A percentile compares a stretch with the other conserved stretches of the same genome.
Evolutionary conservation across 1,139 yeast genomes (phyloP).

Genomic region (Pichiaceae sp.): DNA sequence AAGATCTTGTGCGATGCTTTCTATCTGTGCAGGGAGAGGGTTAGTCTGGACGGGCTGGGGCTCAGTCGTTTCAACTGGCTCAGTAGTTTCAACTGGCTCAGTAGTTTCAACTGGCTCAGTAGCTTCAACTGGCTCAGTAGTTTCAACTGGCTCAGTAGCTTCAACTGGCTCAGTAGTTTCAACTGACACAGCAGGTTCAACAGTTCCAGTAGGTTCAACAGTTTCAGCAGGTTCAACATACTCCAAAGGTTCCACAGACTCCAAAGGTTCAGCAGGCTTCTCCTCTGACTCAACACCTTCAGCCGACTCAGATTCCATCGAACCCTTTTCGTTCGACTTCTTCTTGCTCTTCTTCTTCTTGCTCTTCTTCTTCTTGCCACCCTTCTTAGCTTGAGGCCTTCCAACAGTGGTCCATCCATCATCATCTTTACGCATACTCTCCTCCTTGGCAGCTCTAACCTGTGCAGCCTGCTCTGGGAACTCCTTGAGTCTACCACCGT

Average conservation of each 20-base stretch:
- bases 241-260: too few species aligned
- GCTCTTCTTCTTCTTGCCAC: constrained; percentile 52
- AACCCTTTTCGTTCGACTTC: constrained; percentile 18
- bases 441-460: constrained; percentile 5
- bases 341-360: constrained; percentile 56
- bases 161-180: too few species aligned
- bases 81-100: constrained; percentile 1
- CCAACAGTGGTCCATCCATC: constrained; percentile 25
- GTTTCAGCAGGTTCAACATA: too few species aligned
- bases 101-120: not conserved
- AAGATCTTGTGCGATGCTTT: constrained; percentile 17
- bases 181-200: too few species aligned
- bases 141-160: not conserved
- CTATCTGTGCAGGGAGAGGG: not conserved
- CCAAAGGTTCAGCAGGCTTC: constrained; percentile 1
- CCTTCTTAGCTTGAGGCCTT: constrained; percentile 25
- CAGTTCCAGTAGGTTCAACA: too few species aligned
- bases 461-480: constrained; percentile 54
- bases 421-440: constrained; percentile 12
- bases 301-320: constrained; percentile 4
- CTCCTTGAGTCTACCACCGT: constrained; percentile 63
- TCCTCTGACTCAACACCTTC: constrained; percentile 4
- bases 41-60: too few species aligned
- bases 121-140: not conserved
- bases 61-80: constrained; percentile 1